Conservation (phyloP, 345 rosid species). For the Syzygium aromaticum region DNA sequence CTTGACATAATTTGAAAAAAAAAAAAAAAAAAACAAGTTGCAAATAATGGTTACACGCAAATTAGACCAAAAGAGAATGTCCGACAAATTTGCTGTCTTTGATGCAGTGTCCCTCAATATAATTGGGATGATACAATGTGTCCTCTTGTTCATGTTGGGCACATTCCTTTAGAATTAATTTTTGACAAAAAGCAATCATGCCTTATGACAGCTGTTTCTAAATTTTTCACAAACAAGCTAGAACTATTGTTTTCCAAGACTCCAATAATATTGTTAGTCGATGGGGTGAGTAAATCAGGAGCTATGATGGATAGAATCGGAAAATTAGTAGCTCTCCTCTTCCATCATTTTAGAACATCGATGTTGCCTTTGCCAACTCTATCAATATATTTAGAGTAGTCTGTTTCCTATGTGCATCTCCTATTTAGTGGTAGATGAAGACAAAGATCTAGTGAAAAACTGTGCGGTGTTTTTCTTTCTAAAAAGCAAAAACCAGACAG, state of each 20-base stretch:
- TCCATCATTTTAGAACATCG: neutral
- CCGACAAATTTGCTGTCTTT: rapidly evolving
- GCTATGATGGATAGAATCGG: neutral
- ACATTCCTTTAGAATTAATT: neutral
- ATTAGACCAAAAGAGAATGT: neutral
- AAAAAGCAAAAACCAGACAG: neutral
- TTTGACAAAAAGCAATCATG: rapidly evolving
- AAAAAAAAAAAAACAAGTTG: rapidly evolving
- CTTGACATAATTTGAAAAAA: neutral
- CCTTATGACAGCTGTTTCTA: rapidly evolving
- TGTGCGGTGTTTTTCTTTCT: neutral
- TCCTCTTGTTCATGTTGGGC: neutral
- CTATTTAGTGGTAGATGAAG: neutral
- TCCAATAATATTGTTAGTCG: too few relatives aligned
- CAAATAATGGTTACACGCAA: neutral
- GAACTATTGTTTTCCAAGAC: neutral
- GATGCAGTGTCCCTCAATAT: neutral
- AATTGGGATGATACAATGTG: neutral
- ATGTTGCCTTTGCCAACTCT: neutral
- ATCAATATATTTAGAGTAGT: rapidly evolving
- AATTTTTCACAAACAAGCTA: rapidly evolving
- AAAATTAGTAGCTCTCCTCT: neutral
- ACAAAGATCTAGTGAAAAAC: neutral
- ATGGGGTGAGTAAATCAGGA: rapidly evolving
- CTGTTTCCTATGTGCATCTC: neutral